Base-by-base conservation (phyloP, 1,284 basidiomycete genomes). In the Ganoderma sinense region DNA sequence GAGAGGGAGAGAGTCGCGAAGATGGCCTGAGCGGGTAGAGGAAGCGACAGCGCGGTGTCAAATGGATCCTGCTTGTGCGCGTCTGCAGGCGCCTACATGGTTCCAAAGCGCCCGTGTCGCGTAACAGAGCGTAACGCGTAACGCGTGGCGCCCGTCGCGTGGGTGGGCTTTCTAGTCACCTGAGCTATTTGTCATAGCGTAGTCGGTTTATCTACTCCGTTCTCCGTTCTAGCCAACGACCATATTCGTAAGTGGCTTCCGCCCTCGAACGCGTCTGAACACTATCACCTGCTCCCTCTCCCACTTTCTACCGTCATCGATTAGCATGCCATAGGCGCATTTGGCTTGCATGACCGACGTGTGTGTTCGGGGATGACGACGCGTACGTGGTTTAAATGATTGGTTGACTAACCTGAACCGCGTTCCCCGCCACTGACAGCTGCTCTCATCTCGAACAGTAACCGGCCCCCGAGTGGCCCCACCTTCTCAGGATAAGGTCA, bases 11-110 rank as follows among this genome's bases (percentile, higher is more conserved):
- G 40, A n/a, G 26, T 14, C 26, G 45, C 33, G 56, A 13, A n/a
- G 48, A 55, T 55, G 45, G 43, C 40, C 48, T 6, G 62, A 64
- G 45, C 23, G 48, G 23, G 23, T 26, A 23, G 36, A 40, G 20
- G 55, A 39, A 55, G 40, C n/a, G 55, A 29, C 16, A 16, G 61
- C 33, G 60, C 33, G 26, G 14, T 31, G 67, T 61, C 56, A 58
- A 45, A 55, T 36, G 18, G n/a, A 6, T 23, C 13, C 48, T 51
- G 23, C 23, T 20, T 14, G 48, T 14, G 48, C 13, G 48, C 48
- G 48, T 13, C 48, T 53, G 5, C 11, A 26, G 23, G 48, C 23
- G 48, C 48, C 8, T 39, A 39, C 36, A 39, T 11, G 5, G 1
- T 39, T 39, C 11, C 36, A 39, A 39, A 39, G 36, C 36, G 36